Evolutionary conservation across 2,329 filamentous ascomycete genomes (phyloP).

Genomic region (Aureobasidium sp.): DNA sequence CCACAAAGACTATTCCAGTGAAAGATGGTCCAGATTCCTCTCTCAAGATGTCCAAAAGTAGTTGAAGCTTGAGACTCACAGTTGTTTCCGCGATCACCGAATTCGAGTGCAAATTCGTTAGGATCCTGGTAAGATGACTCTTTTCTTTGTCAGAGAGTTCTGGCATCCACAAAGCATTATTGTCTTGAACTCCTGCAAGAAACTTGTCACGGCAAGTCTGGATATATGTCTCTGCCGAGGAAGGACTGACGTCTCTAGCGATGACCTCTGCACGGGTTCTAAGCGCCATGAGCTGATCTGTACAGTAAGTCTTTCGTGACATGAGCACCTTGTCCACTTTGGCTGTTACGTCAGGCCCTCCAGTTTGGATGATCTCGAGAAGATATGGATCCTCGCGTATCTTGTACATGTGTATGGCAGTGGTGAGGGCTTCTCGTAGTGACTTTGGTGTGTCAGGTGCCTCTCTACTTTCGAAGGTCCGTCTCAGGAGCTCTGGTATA

Average conservation of each 20-base stretch:
- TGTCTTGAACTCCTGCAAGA: conserved; percentile 21
- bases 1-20: conserved; percentile 41
- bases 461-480: not conserved
- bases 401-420: conserved; percentile 23
- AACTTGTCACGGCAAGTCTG: conserved; percentile 31
- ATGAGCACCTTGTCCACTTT: conserved; percentile 25
- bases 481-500: conserved; percentile 49
- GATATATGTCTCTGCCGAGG: conserved; percentile 35
- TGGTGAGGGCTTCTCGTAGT: conserved; percentile 21
- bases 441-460: not conserved
- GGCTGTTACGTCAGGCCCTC: conserved; percentile 22
- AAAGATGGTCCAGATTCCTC: conserved; percentile 29
- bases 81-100: not conserved
- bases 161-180: conserved; percentile 20
- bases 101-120: conserved; percentile 6
- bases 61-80: conserved; percentile 20
- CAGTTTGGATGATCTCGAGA: conserved; percentile 25
- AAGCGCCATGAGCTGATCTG: conserved; percentile 32
- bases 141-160: conserved; percentile 31
- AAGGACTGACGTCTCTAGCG: conserved; percentile 32
- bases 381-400: conserved; percentile 36
- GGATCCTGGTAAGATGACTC: conserved; percentile 23
- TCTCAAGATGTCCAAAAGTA: conserved; percentile 31
- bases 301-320: conserved; percentile 34
- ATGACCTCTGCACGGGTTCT: conserved; percentile 29